These are phyloP conservation scores for Trametes sanguinea DNA, from an alignment of 768 basidiomycete species.

Conservation along the genomic window DNA sequence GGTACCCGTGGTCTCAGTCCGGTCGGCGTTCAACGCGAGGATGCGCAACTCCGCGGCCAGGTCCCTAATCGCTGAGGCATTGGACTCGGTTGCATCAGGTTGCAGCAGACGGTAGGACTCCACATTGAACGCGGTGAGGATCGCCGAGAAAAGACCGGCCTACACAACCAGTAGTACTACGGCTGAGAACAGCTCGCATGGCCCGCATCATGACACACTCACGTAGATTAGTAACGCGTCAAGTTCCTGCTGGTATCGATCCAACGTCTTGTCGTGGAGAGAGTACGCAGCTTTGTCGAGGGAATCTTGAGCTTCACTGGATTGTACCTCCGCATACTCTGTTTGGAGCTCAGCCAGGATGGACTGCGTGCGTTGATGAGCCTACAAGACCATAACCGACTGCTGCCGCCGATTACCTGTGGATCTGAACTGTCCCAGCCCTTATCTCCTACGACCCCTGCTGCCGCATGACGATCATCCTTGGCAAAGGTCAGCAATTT, in stretches of 20 bases:
- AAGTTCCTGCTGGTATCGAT: neutral
- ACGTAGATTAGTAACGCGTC: neutral
- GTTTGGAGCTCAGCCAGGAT: no score
- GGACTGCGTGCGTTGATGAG: no score
- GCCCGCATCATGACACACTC: neutral
- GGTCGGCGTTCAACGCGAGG: neutral
- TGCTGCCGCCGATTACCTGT: no score
- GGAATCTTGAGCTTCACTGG: no score
- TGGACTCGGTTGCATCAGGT: neutral
- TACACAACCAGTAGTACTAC: neutral
- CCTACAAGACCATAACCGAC: no score
- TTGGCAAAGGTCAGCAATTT: no score
- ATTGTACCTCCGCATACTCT: no score
- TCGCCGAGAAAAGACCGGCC: conserved; percentile 32
- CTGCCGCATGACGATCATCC: no score
- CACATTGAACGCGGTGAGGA: conserved; percentile 28
- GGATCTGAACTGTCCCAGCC: no score
- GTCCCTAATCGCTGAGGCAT: conserved; percentile 4
- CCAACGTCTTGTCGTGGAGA: neutral
- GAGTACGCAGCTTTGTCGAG: no score
- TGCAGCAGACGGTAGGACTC: conserved; percentile 22
- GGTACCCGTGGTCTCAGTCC: neutral
- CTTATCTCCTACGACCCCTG: no score
- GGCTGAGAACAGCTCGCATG: neutral
- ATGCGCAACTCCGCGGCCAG: conserved; percentile 6